Percentiles rank a stretch among this genome's conserved stretches.
Evolutionary conservation across 495 filamentous ascomycete species (phyloP).

Genomic region (Monascus purpureus): DNA sequence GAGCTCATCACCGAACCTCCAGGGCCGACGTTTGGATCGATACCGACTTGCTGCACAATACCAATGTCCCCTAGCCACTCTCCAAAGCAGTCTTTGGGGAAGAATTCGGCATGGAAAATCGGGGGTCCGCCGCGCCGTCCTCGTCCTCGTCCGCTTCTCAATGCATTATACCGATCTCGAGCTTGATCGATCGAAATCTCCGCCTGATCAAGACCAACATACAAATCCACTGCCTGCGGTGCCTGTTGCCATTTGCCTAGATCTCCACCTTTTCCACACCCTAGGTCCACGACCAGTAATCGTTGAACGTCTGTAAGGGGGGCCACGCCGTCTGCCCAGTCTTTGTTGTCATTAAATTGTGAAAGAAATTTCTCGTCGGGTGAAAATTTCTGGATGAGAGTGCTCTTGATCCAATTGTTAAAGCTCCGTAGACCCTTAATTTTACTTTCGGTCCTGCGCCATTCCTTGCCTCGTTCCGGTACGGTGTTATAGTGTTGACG

Average conservation of each 20-base stretch:
- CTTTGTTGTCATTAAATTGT: conserved; percentile 19
- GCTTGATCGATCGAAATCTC: conserved; percentile 86
- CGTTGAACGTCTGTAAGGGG: conserved; percentile 30
- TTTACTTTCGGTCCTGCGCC: conserved; percentile 80
- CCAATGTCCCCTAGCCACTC: conserved; percentile 64
- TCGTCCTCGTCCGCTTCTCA: conserved; percentile 43
- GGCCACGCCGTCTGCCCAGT: conserved; percentile 39
- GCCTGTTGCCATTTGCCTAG: conserved; percentile 89
- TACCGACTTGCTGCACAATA: conserved; percentile 70
- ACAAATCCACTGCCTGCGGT: conserved; percentile 70
- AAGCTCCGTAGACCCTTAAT: conserved; percentile 91
- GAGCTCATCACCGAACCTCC: conserved; percentile 38
- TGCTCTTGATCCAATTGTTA: conserved; percentile 99
- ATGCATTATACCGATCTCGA: conserved; percentile 61
- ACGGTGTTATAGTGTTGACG: conserved; percentile 94
- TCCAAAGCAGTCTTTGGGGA: conserved; percentile 78
- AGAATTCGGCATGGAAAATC: conserved; percentile 74
- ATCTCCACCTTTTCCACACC: conserved; percentile 94
- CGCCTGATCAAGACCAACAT: conserved; percentile 86
- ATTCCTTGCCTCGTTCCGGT: conserved; percentile 71
- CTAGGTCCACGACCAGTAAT: conserved; percentile 77
- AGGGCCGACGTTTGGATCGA: conserved; percentile 52
- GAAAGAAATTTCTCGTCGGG: conserved; percentile 58
- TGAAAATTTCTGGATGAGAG: conserved; percentile 90
- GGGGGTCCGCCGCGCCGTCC: conserved; percentile 42